Conservation (phyloP, 257 asterid species). For the Hygrophila difformis region DNA sequence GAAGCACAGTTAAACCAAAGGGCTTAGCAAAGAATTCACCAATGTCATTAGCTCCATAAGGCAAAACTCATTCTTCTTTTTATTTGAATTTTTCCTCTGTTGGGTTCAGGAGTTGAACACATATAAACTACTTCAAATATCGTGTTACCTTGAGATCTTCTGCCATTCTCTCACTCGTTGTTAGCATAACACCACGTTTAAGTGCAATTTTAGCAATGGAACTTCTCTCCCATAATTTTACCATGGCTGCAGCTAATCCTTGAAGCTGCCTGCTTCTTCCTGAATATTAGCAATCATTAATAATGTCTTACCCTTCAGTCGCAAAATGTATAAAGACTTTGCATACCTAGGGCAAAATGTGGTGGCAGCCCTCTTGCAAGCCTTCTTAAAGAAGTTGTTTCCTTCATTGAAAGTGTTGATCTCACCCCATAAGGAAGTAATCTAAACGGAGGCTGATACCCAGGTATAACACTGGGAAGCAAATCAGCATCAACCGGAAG, state of each 20-base stretch:
- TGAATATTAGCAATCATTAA: conserved; percentile 24
- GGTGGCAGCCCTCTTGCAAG: conserved; percentile 89
- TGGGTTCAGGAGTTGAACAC: neutral
- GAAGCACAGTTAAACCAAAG: no score
- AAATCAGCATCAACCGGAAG: conserved; percentile 96
- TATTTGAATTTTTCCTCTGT: neutral
- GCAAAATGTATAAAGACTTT: conserved; percentile 9
- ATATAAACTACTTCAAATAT: conserved; percentile 8
- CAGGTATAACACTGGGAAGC: conserved; percentile 62
- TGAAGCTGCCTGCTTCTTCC: conserved; percentile 99
- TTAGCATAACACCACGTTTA: conserved; percentile 92
- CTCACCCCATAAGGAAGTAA: conserved; percentile 90
- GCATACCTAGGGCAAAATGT: conserved; percentile 87
- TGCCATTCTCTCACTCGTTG: conserved; percentile 98
- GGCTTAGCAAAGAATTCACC: conserved; percentile 4
- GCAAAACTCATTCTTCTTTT: neutral
- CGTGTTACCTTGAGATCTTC: conserved; percentile 86
- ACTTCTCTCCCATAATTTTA: conserved; percentile 91
- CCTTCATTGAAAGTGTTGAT: conserved; percentile 53
- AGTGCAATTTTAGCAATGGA: conserved; percentile 80
- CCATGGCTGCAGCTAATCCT: conserved; percentile 89
- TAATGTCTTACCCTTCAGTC: neutral
- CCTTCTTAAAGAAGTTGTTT: conserved; percentile 77
- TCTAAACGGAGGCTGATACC: conserved; percentile 77
- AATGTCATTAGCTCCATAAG: neutral